Conservation (phyloP, 2,329 filamentous ascomycete species). For the Cephalotrichum gorgonifer region DNA sequence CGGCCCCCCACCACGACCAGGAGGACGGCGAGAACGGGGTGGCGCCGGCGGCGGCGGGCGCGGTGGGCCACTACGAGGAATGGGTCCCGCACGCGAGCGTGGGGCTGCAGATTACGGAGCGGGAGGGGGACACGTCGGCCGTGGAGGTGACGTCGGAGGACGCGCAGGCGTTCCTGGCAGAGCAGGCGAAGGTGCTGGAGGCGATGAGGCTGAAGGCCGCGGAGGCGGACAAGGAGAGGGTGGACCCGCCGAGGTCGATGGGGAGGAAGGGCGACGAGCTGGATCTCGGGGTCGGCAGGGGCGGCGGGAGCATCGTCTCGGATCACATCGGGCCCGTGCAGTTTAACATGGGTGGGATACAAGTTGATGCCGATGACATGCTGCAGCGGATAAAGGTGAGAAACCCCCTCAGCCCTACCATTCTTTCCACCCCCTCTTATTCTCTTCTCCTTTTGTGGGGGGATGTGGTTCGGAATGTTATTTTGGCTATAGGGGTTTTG, state of each 20-base stretch:
- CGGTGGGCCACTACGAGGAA: conserved; percentile 50
- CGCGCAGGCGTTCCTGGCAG: conserved; percentile 65
- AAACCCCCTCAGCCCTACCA: background rate
- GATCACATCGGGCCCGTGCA: conserved; percentile 91
- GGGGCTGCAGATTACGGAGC: conserved; percentile 43
- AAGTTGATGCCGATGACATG: conserved; percentile 92
- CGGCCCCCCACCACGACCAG: conserved; percentile 8
- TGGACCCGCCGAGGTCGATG: conserved; percentile 15
- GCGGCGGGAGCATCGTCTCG: conserved; percentile 35
- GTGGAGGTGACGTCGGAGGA: conserved; percentile 56
- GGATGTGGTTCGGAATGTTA: background rate
- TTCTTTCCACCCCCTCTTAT: background rate
- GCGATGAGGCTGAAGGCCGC: conserved; percentile 45
- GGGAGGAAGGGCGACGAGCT: conserved; percentile 15
- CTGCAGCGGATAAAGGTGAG: conserved; percentile 72
- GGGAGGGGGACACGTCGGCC: conserved; percentile 24
- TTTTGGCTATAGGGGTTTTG: background rate
- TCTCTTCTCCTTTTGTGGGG: background rate
- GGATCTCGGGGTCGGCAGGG: conserved; percentile 1
- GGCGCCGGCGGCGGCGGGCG: background rate
- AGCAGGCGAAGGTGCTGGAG: conserved; percentile 70
- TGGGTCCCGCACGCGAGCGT: conserved; percentile 67
- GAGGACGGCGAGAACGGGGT: background rate
- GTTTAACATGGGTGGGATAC: conserved; percentile 97
- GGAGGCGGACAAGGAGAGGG: conserved; percentile 16